Conservation (phyloP, 2,329 filamentous ascomycete species). For the Tothia fuscella region DNA sequence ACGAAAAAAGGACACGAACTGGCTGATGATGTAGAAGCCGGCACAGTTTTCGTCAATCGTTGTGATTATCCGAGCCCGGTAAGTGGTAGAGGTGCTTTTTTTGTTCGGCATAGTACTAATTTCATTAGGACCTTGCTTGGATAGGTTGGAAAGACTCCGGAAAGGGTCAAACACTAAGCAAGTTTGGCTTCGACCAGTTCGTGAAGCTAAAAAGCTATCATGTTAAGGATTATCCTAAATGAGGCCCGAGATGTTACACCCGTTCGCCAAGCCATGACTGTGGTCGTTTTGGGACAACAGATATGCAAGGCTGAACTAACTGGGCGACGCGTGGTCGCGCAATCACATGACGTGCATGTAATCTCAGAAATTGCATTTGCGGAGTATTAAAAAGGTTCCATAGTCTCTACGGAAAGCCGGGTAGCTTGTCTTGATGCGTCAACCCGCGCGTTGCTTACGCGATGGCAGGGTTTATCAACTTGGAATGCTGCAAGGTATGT, state of each 20-base stretch:
- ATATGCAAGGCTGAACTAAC: neutral
- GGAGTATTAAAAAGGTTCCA: no score
- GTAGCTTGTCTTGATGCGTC: no score
- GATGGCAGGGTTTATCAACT: no score
- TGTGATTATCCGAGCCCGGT: constrained; percentile 87
- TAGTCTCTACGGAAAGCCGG: no score
- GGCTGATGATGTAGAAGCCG: constrained; percentile 72
- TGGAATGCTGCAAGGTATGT: no score
- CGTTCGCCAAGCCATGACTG: neutral
- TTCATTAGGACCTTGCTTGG: constrained; percentile 72
- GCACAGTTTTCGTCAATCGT: constrained; percentile 92
- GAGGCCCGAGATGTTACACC: neutral
- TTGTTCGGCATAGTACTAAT: neutral
- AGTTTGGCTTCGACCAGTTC: constrained; percentile 89
- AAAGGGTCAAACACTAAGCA: constrained; percentile 78
- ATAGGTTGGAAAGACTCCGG: constrained; percentile 97
- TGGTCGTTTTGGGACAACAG: neutral
- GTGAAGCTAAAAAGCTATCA: constrained; percentile 95
- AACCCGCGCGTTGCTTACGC: no score
- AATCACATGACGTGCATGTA: constrained; percentile 4
- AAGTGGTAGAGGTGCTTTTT: constrained; percentile 32
- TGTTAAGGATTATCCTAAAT: constrained; percentile 64
- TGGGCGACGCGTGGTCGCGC: neutral
- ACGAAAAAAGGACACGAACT: constrained; percentile 61
- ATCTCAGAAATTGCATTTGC: no score